Evolutionary conservation across 1,284 basidiomycete species (phyloP), one percentile per base, ranked within the genome.

Genomic region (Entoloma clypeatum): DNA sequence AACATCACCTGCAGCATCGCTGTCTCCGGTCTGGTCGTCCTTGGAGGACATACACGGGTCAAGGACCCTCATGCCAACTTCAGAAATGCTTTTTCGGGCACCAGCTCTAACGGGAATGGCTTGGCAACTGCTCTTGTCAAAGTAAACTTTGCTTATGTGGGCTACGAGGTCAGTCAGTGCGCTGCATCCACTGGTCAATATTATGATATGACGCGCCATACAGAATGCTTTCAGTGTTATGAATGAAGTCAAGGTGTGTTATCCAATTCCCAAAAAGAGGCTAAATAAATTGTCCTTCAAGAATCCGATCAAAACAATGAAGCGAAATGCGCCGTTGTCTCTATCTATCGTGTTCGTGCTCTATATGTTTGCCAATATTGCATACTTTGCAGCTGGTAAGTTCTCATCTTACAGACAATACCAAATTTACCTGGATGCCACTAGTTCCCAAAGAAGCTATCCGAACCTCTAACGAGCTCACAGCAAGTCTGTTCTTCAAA

Each of bases 1-100:
- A 22, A 33, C 14, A 9, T 45, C 13, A 22, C 41, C 10, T 50
- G 57, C 41, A 60, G 75, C 35, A 63, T 68, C 16, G 56, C 45
- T 2, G 41, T 71, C 35, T 66, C 71, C 14, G 74, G 74, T 7
- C 56, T 72, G 17, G 68, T 71, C 19, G 74, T 74, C 18, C 63
- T 79, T 9, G 61, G 67, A 23, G 75, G 75, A 6, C 54, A 68
- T 29, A 70, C 69, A 21, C 58, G 57, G 19, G 62, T 77, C 21
- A 38, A 62, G 33, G 64, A 77, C 43, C 74, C 75, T 2, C 59
- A 57, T 39, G 65, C 60, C 37, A 76, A 78, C 57, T 78, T 79
- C 56, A 54, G 57, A 26, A 59, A 75, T 48, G 52, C 69, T 1
- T 79, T 77, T 50, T 56, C 52, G 6, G 75, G 71, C 13, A 69